phyloP scores from a whole-genome alignment of 306 rosid genomes.

The Oxytropis ochrocephala region DNA sequence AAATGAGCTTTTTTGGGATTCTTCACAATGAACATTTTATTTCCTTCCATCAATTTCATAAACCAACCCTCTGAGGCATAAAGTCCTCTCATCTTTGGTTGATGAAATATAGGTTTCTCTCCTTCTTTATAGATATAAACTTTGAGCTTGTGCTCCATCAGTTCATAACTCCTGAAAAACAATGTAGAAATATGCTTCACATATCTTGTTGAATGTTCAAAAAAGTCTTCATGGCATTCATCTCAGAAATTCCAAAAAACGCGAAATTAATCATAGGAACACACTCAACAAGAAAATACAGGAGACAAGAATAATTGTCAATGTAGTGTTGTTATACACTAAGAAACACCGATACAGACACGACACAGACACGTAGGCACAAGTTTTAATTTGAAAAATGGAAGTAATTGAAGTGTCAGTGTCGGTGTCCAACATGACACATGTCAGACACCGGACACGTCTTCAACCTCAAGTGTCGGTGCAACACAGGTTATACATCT shows the following conservation, averaged over 20 bases:
- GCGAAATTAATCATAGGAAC: background rate
- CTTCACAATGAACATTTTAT: slow-evolving; percentile 48
- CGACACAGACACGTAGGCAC: no score
- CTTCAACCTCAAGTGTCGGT: no score
- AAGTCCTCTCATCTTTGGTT: slow-evolving; percentile 73
- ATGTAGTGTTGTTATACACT: no score
- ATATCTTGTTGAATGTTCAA: no score
- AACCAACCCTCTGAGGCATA: slow-evolving; percentile 98
- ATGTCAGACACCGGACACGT: no score
- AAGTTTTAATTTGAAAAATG: no score
- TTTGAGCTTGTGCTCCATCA: slow-evolving; percentile 74
- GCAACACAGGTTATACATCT: background rate
- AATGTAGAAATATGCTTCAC: slow-evolving; percentile 1
- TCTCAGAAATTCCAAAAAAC: background rate
- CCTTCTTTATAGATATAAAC: slow-evolving; percentile 81
- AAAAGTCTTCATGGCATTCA: no score
- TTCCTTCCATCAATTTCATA: slow-evolving; percentile 73
- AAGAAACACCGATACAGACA: no score
- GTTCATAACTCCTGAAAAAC: slow-evolving; percentile 72
- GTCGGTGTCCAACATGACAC: no score
- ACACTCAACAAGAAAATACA: background rate
- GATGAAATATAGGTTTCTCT: slow-evolving; percentile 75
- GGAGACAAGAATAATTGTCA: no score
- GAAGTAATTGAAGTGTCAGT: no score
- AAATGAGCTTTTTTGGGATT: slow-evolving; percentile 78